phyloP scores from a whole-genome alignment of 345 rosid species.

The Durio zibethinus region DNA sequence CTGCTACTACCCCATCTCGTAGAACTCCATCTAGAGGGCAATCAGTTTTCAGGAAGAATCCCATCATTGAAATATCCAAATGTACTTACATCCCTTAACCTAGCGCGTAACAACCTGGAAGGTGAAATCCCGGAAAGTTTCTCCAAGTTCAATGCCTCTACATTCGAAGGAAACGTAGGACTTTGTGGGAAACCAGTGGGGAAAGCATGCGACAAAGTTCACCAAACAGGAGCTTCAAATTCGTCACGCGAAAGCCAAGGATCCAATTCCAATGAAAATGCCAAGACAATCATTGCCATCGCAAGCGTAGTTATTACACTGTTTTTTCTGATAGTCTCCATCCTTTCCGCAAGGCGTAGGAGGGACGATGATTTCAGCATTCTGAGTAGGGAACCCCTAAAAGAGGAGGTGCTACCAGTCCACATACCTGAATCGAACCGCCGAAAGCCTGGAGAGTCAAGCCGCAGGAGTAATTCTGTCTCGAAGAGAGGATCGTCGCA shows the following conservation, averaged over 20 bases:
- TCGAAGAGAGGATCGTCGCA: conserved; percentile 25
- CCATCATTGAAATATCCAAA: conserved; percentile 34
- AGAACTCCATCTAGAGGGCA: conserved; percentile 66
- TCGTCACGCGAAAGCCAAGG: neutral
- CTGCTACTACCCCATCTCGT: conserved; percentile 36
- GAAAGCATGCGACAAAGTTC: conserved; percentile 25
- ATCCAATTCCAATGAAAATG: neutral
- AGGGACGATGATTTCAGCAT: conserved; percentile 40
- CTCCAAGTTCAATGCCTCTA: conserved; percentile 22
- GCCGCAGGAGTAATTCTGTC: conserved; percentile 10
- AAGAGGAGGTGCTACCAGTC: conserved; percentile 34
- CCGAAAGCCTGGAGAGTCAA: conserved; percentile 26
- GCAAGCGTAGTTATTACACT: conserved; percentile 14
- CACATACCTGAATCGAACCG: conserved; percentile 30
- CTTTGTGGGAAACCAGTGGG: conserved; percentile 57
- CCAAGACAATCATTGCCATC: conserved; percentile 6
- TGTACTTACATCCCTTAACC: conserved; percentile 33
- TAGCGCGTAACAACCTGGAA: conserved; percentile 55
- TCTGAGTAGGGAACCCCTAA: conserved; percentile 43
- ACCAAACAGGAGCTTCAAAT: neutral
- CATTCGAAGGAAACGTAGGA: conserved; percentile 35
- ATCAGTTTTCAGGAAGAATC: conserved; percentile 59
- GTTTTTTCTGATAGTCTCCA: conserved; percentile 24
- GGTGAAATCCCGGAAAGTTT: conserved; percentile 51
- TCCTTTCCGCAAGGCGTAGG: conserved; percentile 18